These are phyloP conservation scores for Eimeria tenella DNA, from an alignment of 169 alveolate genomes.

Conservation along the genomic window DNA sequence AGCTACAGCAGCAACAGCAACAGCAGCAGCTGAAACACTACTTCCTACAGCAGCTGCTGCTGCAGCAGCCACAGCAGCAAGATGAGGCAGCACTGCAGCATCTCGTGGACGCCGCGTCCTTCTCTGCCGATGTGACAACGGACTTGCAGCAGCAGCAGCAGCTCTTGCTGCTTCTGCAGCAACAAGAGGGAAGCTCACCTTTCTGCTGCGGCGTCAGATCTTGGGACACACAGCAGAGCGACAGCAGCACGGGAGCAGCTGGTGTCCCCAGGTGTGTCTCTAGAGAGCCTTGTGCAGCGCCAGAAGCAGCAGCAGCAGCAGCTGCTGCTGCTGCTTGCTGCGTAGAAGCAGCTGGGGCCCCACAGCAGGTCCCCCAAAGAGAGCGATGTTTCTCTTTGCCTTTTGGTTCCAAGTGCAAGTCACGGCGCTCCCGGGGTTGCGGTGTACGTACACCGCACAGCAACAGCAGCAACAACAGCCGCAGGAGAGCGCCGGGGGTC, in stretches of 20 bases:
- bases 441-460: slow-evolving; percentile 1
- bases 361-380: neutral
- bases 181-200: neutral
- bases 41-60: slow-evolving; percentile 30
- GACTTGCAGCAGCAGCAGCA: slow-evolving; percentile 18
- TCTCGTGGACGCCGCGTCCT: slow-evolving; percentile 28
- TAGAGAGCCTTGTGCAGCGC: neutral
- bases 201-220: neutral
- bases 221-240: neutral
- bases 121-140: neutral
- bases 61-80: slow-evolving; percentile 51
- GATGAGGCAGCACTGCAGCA: neutral
- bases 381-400: neutral
- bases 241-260: slow-evolving; percentile 29
- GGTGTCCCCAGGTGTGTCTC: neutral
- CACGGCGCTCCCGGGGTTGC: neutral
- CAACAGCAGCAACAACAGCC: slow-evolving; percentile 14
- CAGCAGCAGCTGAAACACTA: slow-evolving; percentile 13
- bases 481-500: neutral
- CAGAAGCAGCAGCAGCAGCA: neutral
- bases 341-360: neutral
- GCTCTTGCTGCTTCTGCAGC: neutral
- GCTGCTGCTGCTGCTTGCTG: slow-evolving; percentile 20
- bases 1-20: slow-evolving; percentile 40
- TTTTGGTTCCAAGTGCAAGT: neutral